Evolutionary conservation across 1,284 basidiomycete species (phyloP).

Genomic region (Ceraceosorus bombacis): DNA sequence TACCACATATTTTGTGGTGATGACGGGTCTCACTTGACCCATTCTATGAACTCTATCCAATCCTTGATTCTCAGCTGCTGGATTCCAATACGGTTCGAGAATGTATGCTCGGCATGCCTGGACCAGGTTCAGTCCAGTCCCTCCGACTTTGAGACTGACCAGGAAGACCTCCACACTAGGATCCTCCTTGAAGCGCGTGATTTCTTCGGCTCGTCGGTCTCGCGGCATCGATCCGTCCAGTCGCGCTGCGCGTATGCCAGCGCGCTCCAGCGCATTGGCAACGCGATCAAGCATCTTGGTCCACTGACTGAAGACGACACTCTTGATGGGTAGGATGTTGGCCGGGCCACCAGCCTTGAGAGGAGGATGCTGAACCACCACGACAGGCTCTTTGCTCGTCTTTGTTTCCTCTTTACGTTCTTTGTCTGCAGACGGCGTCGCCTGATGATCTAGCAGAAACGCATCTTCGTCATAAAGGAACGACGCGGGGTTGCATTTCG

Average conservation of each 20-base stretch:
- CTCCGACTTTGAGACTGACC: conserved; percentile 46
- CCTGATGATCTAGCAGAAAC: conserved; percentile 36
- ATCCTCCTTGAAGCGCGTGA: conserved; percentile 35
- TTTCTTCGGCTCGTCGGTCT: conserved; percentile 24
- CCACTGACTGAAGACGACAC: conserved; percentile 53
- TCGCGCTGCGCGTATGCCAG: conserved; percentile 32
- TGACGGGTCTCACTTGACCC: conserved; percentile 39
- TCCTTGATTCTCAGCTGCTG: conserved; percentile 66
- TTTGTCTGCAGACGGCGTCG: conserved; percentile 17
- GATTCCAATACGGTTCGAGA: conserved; percentile 96
- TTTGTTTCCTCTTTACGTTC: conserved; percentile 10
- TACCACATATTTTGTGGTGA: conserved; percentile 45
- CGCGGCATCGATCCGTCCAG: conserved; percentile 45
- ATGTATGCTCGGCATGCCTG: conserved; percentile 65
- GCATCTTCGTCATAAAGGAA: conserved; percentile 34
- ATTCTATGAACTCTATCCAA: conserved; percentile 44
- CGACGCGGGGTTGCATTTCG: conserved; percentile 38
- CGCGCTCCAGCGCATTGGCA: conserved; percentile 28
- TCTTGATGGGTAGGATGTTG: conserved; percentile 40
- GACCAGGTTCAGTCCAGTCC: conserved; percentile 63
- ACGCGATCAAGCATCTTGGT: conserved; percentile 46
- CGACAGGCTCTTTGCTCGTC: conserved; percentile 19
- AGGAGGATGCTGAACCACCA: conserved; percentile 21
- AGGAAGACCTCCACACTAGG: conserved; percentile 40
- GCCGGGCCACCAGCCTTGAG: conserved; percentile 1